Percentiles rank a stretch among this genome's conserved stretches.
These are phyloP conservation scores for Colletotrichum tropicale DNA, from an alignment of 2,329 filamentous ascomycete species.

Conservation along the genomic window DNA sequence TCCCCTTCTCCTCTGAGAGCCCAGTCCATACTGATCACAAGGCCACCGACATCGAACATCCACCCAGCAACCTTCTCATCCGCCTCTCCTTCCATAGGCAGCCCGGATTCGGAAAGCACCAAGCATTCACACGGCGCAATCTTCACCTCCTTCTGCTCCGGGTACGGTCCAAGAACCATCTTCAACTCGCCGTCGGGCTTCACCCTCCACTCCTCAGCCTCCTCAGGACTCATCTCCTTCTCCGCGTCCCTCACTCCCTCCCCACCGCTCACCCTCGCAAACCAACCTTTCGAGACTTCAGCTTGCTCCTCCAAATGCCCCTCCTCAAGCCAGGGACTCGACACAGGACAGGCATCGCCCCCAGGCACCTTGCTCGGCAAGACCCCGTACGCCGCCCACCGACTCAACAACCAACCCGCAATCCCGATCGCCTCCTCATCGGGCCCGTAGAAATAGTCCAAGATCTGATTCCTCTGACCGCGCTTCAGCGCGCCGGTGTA, in stretches of 20 bases:
- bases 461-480: slow-evolving; percentile 22
- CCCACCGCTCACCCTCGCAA: neutral
- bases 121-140: slow-evolving; percentile 30
- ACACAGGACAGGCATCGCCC: neutral
- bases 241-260: neutral
- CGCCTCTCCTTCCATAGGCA: slow-evolving; percentile 28
- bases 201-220: slow-evolving; percentile 32
- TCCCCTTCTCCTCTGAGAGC: slow-evolving; percentile 40
- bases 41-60: slow-evolving; percentile 59
- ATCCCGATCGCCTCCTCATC: slow-evolving; percentile 21
- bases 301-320: slow-evolving; percentile 17
- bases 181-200: slow-evolving; percentile 29
- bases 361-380: slow-evolving; percentile 24
- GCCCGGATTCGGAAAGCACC: slow-evolving; percentile 30
- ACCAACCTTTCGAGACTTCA: slow-evolving; percentile 4
- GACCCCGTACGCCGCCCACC: slow-evolving; percentile 36
- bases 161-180: slow-evolving; percentile 36
- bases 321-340: slow-evolving; percentile 23
- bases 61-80: slow-evolving; percentile 45
- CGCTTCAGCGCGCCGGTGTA: slow-evolving; percentile 40
- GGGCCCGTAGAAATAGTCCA: slow-evolving; percentile 28
- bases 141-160: slow-evolving; percentile 31
- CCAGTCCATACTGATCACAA: slow-evolving; percentile 59
- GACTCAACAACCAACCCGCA: slow-evolving; percentile 24
- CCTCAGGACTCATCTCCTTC: slow-evolving; percentile 20